Evolutionary conservation across 805 yeast genomes (phyloP).

Genomic region (Metschnikowia cerradonensis): DNA sequence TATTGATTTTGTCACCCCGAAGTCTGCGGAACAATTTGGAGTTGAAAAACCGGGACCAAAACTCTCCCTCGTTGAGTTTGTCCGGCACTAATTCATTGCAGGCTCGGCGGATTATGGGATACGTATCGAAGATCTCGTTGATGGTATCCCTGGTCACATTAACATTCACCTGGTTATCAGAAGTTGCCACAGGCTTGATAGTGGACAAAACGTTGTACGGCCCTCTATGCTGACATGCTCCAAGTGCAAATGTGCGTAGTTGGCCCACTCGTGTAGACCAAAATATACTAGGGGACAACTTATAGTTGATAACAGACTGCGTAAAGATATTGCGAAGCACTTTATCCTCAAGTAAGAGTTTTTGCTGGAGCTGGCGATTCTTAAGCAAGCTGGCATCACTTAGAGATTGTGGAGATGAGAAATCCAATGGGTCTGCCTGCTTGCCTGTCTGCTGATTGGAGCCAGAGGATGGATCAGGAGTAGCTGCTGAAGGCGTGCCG

Average conservation of each 20-base stretch:
- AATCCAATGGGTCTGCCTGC: slow-evolving; percentile 18
- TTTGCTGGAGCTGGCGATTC: slow-evolving; percentile 76
- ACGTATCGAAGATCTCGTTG: slow-evolving; percentile 83
- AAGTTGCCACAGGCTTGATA: slow-evolving; percentile 87
- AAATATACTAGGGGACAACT: slow-evolving; percentile 75
- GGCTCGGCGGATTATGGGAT: slow-evolving; percentile 86
- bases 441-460: neutral
- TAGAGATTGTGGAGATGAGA: slow-evolving; percentile 24
- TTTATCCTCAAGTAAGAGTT: slow-evolving; percentile 65
- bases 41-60: slow-evolving; percentile 94
- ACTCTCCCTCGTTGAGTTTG: slow-evolving; percentile 80
- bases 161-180: slow-evolving; percentile 91
- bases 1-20: slow-evolving; percentile 78
- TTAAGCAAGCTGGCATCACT: slow-evolving; percentile 51
- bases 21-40: slow-evolving; percentile 82
- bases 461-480: slow-evolving; percentile 10
- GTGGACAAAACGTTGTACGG: slow-evolving; percentile 93
- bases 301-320: slow-evolving; percentile 78
- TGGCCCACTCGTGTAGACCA: slow-evolving; percentile 82
- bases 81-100: slow-evolving; percentile 85
- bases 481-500: slow-evolving; percentile 21
- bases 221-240: slow-evolving; percentile 81
- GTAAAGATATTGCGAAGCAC: slow-evolving; percentile 71
- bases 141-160: slow-evolving; percentile 88
- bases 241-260: slow-evolving; percentile 79